Evolutionary conservation across 1,284 basidiomycete genomes (phyloP).

Genomic region (Naganishia sp.): DNA sequence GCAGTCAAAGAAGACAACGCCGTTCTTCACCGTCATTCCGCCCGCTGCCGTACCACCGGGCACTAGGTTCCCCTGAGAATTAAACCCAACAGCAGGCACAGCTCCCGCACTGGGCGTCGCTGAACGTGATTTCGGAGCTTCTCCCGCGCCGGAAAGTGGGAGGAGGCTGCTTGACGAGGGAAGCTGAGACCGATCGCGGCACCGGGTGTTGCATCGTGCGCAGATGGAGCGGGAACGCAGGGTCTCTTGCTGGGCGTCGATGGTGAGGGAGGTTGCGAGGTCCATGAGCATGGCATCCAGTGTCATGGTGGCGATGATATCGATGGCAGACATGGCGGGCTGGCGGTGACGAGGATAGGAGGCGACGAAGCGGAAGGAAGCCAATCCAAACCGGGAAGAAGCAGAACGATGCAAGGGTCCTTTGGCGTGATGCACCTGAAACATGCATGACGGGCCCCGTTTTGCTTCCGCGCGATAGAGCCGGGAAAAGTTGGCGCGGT

Average conservation of each 20-base stretch:
- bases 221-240: slow-evolving; percentile 16
- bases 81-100: slow-evolving; percentile 1
- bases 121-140: slow-evolving; percentile 19
- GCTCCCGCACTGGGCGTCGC: slow-evolving; percentile 13
- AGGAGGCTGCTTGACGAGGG: background rate
- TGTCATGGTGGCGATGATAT: slow-evolving; percentile 1
- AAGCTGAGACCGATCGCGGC: slow-evolving; percentile 21
- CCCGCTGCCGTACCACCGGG: background rate
- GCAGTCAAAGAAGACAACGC: slow-evolving; percentile 24
- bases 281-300: slow-evolving; percentile 29
- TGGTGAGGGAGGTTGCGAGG: slow-evolving; percentile 20
- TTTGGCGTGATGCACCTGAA: slow-evolving; percentile 1
- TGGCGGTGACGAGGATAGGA: background rate
- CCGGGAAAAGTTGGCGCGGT: background rate
- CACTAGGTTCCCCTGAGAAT: slow-evolving; percentile 20
- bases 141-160: background rate
- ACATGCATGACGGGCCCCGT: slow-evolving; percentile 15
- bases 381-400: background rate
- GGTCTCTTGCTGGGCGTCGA: slow-evolving; percentile 26
- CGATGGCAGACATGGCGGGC: slow-evolving; percentile 1
- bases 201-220: slow-evolving; percentile 24
- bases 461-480: slow-evolving; percentile 16
- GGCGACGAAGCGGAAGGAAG: background rate
- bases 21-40: slow-evolving; percentile 21
- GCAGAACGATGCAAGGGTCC: background rate